These are phyloP conservation scores for Monosporascus cannonballus DNA, from an alignment of 2,329 filamentous ascomycete genomes.

Conservation along the genomic window DNA sequence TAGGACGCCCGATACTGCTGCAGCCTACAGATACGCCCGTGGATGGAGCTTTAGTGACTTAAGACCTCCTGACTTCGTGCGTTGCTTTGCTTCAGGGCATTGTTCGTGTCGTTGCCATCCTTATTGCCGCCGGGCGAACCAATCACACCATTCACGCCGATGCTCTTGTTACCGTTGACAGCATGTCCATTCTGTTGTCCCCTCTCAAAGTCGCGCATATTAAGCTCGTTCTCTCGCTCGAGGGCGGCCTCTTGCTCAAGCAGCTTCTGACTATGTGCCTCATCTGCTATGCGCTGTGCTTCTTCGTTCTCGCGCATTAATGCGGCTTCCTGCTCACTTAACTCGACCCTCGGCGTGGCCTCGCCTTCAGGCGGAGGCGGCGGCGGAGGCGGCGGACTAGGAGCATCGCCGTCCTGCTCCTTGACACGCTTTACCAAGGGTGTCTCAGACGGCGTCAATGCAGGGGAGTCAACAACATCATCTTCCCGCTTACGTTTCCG, in stretches of 20 bases:
- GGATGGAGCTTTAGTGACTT: slow-evolving; percentile 16
- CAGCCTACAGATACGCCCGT: neutral
- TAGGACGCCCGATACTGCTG: neutral
- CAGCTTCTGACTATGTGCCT: slow-evolving; percentile 30
- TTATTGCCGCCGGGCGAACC: slow-evolving; percentile 1
- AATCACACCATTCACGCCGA: slow-evolving; percentile 1
- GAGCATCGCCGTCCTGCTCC: slow-evolving; percentile 37
- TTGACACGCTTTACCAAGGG: slow-evolving; percentile 48
- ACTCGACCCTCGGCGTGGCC: slow-evolving; percentile 26
- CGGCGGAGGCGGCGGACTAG: slow-evolving; percentile 34
- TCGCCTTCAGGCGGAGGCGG: slow-evolving; percentile 41
- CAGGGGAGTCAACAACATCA: slow-evolving; percentile 34
- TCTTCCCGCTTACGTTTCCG: slow-evolving; percentile 61
- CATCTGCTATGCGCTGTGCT: slow-evolving; percentile 45
- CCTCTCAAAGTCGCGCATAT: slow-evolving; percentile 29
- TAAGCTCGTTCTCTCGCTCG: slow-evolving; percentile 32
- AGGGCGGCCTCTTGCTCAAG: slow-evolving; percentile 30
- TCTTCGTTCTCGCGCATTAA: slow-evolving; percentile 49
- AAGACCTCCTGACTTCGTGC: slow-evolving; percentile 19
- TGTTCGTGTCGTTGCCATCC: slow-evolving; percentile 1
- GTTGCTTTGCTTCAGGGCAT: slow-evolving; percentile 8
- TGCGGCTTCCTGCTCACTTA: slow-evolving; percentile 45
- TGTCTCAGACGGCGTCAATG: slow-evolving; percentile 47
- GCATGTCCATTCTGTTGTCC: slow-evolving; percentile 23
- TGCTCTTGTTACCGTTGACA: slow-evolving; percentile 10